phyloP scores from a whole-genome alignment of 129 eudicot species.

The Smallanthus sonchifolius region DNA sequence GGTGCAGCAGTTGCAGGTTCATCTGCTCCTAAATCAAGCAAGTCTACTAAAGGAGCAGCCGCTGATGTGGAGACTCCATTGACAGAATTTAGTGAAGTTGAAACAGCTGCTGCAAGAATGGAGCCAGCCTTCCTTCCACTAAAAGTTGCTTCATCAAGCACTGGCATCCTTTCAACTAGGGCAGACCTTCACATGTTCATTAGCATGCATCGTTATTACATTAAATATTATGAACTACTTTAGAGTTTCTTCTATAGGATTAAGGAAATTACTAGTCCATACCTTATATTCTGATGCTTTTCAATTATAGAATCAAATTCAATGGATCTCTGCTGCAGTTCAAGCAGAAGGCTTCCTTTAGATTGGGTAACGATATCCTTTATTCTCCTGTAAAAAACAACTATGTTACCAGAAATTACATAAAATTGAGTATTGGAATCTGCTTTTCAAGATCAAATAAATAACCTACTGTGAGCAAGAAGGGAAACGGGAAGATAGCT shows the following conservation, averaged over 20 bases:
- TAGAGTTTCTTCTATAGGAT: background rate
- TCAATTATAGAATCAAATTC: constrained; percentile 82
- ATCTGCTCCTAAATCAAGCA: constrained; percentile 79
- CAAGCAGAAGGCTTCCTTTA: constrained; percentile 89
- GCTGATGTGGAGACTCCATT: constrained; percentile 68
- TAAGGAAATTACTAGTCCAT: background rate
- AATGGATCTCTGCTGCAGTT: constrained; percentile 89
- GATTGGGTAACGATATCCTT: constrained; percentile 60
- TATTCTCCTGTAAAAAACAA: constrained; percentile 61
- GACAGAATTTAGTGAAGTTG: constrained; percentile 58
- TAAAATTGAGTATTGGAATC: background rate
- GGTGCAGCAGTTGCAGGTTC: constrained; percentile 58
- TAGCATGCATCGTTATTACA: constrained; percentile 11
- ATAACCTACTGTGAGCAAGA: constrained; percentile 80
- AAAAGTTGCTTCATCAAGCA: constrained; percentile 87
- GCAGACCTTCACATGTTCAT: constrained; percentile 55
- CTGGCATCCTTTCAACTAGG: constrained; percentile 92
- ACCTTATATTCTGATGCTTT: constrained; percentile 92
- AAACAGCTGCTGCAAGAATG: constrained; percentile 46
- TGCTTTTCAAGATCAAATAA: constrained; percentile 1
- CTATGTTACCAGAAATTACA: constrained; percentile 5
- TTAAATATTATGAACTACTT: background rate
- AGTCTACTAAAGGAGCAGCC: constrained; percentile 82
- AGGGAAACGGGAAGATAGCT: constrained; percentile 91
- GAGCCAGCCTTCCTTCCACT: constrained; percentile 83